Percentiles rank a stretch among this genome's conserved stretches.
Conservation (phyloP, 192 early-diverging fungal genomes). For the Jimgerdemannia lactiflua region DNA sequence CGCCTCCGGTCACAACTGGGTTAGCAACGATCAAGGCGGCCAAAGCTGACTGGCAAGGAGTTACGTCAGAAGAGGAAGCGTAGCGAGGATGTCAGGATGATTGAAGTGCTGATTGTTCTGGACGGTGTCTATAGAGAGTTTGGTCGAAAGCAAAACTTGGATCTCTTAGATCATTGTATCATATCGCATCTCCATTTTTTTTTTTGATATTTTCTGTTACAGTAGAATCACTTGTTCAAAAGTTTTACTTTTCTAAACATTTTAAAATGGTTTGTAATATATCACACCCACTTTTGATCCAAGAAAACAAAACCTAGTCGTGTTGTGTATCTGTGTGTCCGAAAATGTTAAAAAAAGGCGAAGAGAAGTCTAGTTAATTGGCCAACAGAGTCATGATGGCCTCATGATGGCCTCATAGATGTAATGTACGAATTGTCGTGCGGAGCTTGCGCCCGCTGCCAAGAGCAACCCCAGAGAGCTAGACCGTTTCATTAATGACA, state of each 20-base stretch:
- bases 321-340: not conserved
- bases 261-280: not conserved
- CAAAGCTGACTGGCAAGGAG: slow-evolving; percentile 52
- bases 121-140: not conserved
- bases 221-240: not conserved
- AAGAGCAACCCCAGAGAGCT: too few species aligned
- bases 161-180: not conserved
- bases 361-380: too few species aligned
- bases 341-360: too few species aligned
- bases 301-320: not conserved
- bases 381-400: too few species aligned
- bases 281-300: too few species aligned
- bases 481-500: too few species aligned
- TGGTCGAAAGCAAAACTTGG: not conserved
- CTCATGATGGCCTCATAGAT: too few species aligned
- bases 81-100: slow-evolving; percentile 51
- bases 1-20: slow-evolving; percentile 51
- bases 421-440: too few species aligned
- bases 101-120: not conserved
- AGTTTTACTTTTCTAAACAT: not conserved
- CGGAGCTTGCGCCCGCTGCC: too few species aligned
- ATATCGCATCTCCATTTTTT: not conserved
- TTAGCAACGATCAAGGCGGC: slow-evolving; percentile 62
- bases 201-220: not conserved
- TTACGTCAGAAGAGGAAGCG: slow-evolving; percentile 58